Base-by-base conservation (phyloP, 179 eudicot species). In the Pouteria campechiana region DNA sequence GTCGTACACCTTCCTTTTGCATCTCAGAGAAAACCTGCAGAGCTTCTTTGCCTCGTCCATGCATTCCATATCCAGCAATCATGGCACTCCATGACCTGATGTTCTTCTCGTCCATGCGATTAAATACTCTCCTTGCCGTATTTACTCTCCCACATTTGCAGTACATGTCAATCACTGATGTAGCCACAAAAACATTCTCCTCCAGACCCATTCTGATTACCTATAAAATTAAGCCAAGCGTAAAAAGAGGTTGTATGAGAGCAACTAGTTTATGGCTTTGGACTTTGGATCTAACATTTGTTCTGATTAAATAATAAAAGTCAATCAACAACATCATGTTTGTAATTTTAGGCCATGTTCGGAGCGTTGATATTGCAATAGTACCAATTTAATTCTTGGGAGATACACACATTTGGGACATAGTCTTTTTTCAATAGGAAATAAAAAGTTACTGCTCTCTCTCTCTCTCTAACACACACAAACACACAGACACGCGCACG, bases 101-200 rank as follows among this genome's bases (percentile, higher is more conserved):
- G 46, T 79, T 79, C 60, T 67, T 76, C 44, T 51, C 49, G 54
- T 70, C 70, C 74, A 76, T 64, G 37, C 75, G 72, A 17, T 76
- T 69, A 60, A 79, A 79, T 22, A 69, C 78, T 65, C 50, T 76
- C 46, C 73, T 69, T 22, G 83, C 89, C 57, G 41, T 55, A 4
- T 15, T 24, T 27, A 73, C 80, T 70, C 75, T 76, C 17, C 89
- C 89, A 35, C 84, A 73, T 63, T 73, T 79, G 61, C 89, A 72
- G 38, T 76, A 76, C 89, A 80, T 80, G 62, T 80, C 89, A n/a
- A 80, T 52, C 5, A 73, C 57, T 7, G 84, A 76, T 16, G 84
- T 80, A 6, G 81, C 81, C 21, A 80, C 73, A 52, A 61, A 58
- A 37, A 80, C 69, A 58, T 70, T 54, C 25, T 64, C 71, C 54